These are phyloP conservation scores for Fraxinus nigra DNA, from an alignment of 305 asterid species.

Conservation along the genomic window DNA sequence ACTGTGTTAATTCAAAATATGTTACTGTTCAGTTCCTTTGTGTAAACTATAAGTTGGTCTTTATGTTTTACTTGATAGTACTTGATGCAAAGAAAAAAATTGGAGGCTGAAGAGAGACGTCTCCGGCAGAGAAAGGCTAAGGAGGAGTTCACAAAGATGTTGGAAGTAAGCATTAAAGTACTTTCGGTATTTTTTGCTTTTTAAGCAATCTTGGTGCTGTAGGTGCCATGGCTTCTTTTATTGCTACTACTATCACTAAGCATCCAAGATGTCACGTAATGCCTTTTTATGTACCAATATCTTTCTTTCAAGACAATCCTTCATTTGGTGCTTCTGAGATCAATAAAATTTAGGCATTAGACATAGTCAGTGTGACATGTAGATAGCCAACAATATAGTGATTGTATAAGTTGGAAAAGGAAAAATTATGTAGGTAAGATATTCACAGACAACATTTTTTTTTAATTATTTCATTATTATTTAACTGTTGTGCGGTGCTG, in stretches of 20 bases:
- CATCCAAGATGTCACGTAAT: slow-evolving; percentile 10
- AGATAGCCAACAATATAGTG: not conserved
- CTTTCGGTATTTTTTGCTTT: slow-evolving; percentile 6
- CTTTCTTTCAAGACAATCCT: slow-evolving; percentile 1
- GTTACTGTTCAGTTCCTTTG: slow-evolving; percentile 16
- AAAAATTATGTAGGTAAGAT: not conserved
- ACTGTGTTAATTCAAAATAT: slow-evolving; percentile 6
- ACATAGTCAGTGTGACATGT: not conserved
- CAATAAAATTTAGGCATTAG: not conserved
- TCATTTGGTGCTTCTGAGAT: slow-evolving; percentile 9
- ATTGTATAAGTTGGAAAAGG: not conserved
- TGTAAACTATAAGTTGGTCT: slow-evolving; percentile 15
- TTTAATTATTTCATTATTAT: not conserved
- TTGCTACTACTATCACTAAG: slow-evolving; percentile 19
- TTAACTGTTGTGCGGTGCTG: not conserved
- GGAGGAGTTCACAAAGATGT: slow-evolving; percentile 87
- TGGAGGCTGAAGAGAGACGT: slow-evolving; percentile 97
- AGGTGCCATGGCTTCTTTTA: slow-evolving; percentile 1
- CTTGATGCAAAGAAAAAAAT: slow-evolving; percentile 92
- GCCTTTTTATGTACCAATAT: not conserved
- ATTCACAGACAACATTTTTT: not conserved
- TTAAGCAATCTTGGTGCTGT: not conserved
- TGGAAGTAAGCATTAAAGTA: slow-evolving; percentile 66
- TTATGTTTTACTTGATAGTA: slow-evolving; percentile 41
- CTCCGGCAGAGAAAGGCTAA: slow-evolving; percentile 84